A percentile compares a stretch with the other conserved stretches of the same genome.
phyloP scores from a whole-genome alignment of 345 rosid genomes.

The Brassica cretica region DNA sequence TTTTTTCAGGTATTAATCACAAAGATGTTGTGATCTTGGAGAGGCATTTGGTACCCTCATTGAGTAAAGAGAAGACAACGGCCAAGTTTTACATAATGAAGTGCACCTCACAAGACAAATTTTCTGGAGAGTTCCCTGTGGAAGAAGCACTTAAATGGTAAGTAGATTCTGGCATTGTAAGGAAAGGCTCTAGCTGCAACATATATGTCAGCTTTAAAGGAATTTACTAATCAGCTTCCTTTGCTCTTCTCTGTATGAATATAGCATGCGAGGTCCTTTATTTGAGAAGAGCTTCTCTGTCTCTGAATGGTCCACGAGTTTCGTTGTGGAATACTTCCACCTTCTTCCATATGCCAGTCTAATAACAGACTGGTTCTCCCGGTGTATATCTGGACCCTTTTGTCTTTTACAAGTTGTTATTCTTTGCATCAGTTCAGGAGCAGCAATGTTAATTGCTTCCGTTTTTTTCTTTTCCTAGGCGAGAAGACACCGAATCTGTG shows the following conservation, averaged over 20 bases:
- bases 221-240: neutral
- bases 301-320: slow-evolving; percentile 39
- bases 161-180: slow-evolving; percentile 8
- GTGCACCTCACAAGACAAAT: slow-evolving; percentile 35
- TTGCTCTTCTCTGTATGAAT: slow-evolving; percentile 18
- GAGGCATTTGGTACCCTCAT: slow-evolving; percentile 52
- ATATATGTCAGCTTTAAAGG: neutral
- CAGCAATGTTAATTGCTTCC: neutral
- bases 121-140: slow-evolving; percentile 39
- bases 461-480: slow-evolving; percentile 6
- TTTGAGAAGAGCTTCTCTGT: slow-evolving; percentile 35
- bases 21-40: slow-evolving; percentile 48
- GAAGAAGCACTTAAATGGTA: slow-evolving; percentile 54
- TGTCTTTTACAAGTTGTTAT: neutral
- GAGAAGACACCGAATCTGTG: slow-evolving; percentile 26
- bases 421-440: neutral
- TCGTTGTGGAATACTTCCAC: slow-evolving; percentile 55
- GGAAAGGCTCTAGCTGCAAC: neutral
- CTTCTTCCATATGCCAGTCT: slow-evolving; percentile 56
- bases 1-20: slow-evolving; percentile 49
- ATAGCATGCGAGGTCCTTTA: slow-evolving; percentile 65
- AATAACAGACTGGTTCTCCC: slow-evolving; percentile 48
- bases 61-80: slow-evolving; percentile 52
- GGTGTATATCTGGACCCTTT: slow-evolving; percentile 46
- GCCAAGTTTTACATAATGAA: slow-evolving; percentile 58